These are phyloP conservation scores for Chytriomyces sp. DNA, from an alignment of 192 early-diverging fungal genomes.

Conservation along the genomic window DNA sequence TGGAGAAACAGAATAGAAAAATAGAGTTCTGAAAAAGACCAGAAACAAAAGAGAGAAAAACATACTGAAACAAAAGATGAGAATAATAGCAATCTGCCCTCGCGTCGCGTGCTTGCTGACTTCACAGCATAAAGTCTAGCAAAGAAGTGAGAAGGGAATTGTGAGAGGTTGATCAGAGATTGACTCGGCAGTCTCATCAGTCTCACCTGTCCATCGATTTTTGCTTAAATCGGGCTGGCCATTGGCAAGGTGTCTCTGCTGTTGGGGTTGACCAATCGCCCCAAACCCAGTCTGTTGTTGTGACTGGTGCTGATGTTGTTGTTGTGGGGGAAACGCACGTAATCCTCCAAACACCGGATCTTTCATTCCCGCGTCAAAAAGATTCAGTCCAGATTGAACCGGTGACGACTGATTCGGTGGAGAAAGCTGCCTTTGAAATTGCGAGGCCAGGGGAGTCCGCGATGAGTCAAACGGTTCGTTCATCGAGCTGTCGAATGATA, in stretches of 20 bases:
- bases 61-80: not conserved
- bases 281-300: conserved; percentile 27
- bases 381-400: conserved; percentile 4
- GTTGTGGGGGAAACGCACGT: not conserved
- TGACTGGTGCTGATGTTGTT: not conserved
- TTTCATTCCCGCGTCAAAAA: conserved; percentile 6
- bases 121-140: not conserved
- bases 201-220: not conserved
- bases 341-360: not conserved
- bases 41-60: conserved; percentile 15
- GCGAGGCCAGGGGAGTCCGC: not conserved
- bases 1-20: not conserved
- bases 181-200: not conserved
- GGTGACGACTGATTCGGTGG: conserved; percentile 31
- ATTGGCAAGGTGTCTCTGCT: not conserved
- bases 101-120: not conserved
- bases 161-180: not conserved
- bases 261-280: conserved; percentile 26
- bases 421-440: conserved; percentile 27
- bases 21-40: not conserved
- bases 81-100: not conserved
- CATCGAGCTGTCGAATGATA: not conserved
- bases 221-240: not conserved
- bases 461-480: not conserved
- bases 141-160: not conserved